phyloP scores from a whole-genome alignment of 176 grass and related monocot species.

The Oryza meyeriana region DNA sequence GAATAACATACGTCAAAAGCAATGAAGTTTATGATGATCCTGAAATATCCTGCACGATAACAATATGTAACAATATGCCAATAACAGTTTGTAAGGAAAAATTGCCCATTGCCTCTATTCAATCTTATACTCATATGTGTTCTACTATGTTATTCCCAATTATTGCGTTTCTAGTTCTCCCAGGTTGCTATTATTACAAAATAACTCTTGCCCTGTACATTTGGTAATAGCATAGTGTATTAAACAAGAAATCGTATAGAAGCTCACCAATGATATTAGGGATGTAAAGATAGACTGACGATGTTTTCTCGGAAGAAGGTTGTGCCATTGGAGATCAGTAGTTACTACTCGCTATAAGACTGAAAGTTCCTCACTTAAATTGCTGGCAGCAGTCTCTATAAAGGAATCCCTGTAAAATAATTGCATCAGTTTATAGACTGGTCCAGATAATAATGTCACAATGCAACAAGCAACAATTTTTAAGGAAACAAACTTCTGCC shows the following conservation, averaged over 20 bases:
- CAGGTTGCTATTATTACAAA: background rate
- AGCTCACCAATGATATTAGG: constrained; percentile 72
- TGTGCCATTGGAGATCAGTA: constrained; percentile 32
- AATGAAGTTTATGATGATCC: constrained; percentile 83
- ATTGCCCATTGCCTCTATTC: background rate
- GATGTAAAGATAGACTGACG: constrained; percentile 86
- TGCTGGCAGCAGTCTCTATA: background rate
- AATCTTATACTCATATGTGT: background rate
- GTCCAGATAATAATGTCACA: background rate
- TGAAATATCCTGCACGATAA: constrained; percentile 65
- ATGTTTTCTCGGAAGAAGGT: constrained; percentile 14
- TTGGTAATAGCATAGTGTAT: background rate
- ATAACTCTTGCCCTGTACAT: background rate
- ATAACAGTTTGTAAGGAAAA: background rate
- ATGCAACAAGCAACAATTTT: background rate
- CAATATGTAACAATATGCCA: background rate
- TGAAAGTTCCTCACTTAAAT: background rate
- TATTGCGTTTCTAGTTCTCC: background rate
- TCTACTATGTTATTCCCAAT: background rate
- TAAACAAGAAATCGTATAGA: background rate
- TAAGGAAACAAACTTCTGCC: background rate
- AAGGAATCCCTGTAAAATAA: constrained; percentile 1
- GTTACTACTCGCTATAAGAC: background rate
- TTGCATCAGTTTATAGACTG: background rate
- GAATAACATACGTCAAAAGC: constrained; percentile 77